Percentiles rank a stretch among this genome's conserved stretches.
Conservation (phyloP, 1,284 basidiomycete species). For the Porodaedalea pini region DNA sequence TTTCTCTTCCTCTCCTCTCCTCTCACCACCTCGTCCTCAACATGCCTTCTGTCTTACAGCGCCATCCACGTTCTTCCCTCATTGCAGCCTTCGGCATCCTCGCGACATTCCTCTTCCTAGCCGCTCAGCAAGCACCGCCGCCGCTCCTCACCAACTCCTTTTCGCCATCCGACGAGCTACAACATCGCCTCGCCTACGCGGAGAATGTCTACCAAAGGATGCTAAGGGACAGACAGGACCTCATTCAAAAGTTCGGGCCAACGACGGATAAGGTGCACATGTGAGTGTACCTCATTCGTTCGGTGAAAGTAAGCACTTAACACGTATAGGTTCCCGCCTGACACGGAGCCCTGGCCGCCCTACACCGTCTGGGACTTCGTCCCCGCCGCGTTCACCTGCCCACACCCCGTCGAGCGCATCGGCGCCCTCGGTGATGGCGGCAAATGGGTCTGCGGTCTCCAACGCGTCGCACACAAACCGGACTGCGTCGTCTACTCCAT, state of each 20-base stretch:
- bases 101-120: slow-evolving; percentile 19
- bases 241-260: slow-evolving; percentile 25
- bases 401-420: slow-evolving; percentile 43
- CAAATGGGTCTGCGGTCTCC: slow-evolving; percentile 51
- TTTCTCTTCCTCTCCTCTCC: background rate
- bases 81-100: slow-evolving; percentile 18
- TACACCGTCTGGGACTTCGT: slow-evolving; percentile 43
- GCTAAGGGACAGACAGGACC: slow-evolving; percentile 16
- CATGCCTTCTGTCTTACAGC: slow-evolving; percentile 21
- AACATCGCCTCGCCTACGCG: slow-evolving; percentile 11
- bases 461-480: slow-evolving; percentile 40
- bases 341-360: slow-evolving; percentile 21
- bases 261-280: slow-evolving; percentile 18
- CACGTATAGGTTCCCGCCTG: slow-evolving; percentile 19
- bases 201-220: slow-evolving; percentile 20
- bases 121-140: slow-evolving; percentile 19
- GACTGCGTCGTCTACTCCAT: slow-evolving; percentile 48
- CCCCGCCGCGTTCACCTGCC: slow-evolving; percentile 44
- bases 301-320: too few species aligned
- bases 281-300: too few species aligned
- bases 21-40: background rate
- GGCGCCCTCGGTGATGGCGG: slow-evolving; percentile 49
- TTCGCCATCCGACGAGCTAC: background rate
- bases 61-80: slow-evolving; percentile 21
- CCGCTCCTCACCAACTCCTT: slow-evolving; percentile 2